Evolutionary conservation across 352 stramenopile species (phyloP).

Genomic region (Phytopythium montanum): DNA sequence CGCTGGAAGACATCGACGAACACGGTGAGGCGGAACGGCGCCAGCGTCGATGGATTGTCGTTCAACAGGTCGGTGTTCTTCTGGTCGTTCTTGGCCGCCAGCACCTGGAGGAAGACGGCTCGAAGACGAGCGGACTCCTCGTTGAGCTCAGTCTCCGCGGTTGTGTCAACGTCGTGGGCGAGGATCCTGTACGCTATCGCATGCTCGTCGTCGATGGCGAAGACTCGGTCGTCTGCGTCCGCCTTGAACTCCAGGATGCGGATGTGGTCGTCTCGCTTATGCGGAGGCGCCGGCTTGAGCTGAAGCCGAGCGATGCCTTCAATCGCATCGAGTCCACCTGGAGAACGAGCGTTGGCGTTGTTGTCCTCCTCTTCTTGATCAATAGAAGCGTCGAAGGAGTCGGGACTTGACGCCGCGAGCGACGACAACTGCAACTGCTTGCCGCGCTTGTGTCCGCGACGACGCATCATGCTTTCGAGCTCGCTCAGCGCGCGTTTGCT

Average conservation of each 20-base stretch:
- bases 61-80: not conserved
- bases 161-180: constrained; percentile 23
- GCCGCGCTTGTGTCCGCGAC: constrained; percentile 7
- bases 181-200: constrained; percentile 48
- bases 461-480: constrained; percentile 33
- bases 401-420: not conserved
- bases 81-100: not conserved
- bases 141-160: not conserved
- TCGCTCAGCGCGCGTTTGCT: constrained; percentile 68
- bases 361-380: constrained; percentile 1
- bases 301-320: not conserved
- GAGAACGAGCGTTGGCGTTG: not conserved
- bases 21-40: constrained; percentile 51
- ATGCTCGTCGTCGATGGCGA: constrained; percentile 42
- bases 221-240: constrained; percentile 9
- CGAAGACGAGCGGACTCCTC: constrained; percentile 1
- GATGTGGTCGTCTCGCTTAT: not conserved
- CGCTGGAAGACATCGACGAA: constrained; percentile 67
- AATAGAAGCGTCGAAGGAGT: constrained; percentile 1
- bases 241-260: not conserved
- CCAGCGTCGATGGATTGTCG: not conserved
- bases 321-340: not conserved
- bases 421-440: constrained; percentile 3
- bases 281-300: not conserved
- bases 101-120: not conserved